These are phyloP conservation scores for Claviceps humidiphila DNA, from an alignment of 2,329 filamentous ascomycete genomes.

Conservation along the genomic window DNA sequence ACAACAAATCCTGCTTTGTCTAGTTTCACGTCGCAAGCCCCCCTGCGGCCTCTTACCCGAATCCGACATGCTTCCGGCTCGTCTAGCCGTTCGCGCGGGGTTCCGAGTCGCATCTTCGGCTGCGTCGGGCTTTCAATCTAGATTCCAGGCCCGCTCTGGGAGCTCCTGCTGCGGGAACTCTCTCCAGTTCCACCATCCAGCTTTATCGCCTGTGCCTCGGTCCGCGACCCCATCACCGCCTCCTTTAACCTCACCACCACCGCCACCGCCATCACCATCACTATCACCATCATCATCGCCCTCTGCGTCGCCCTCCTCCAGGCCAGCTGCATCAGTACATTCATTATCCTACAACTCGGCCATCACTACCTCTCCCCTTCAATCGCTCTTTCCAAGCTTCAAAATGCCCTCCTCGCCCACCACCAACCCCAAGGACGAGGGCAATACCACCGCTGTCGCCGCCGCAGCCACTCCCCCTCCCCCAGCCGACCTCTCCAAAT, in stretches of 20 bases:
- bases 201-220: background rate
- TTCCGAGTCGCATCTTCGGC: background rate
- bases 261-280: background rate
- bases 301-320: background rate
- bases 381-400: background rate
- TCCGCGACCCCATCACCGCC: background rate
- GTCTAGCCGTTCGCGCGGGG: background rate
- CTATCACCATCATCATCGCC: background rate
- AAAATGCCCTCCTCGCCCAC: slow-evolving; percentile 1
- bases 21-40: background rate
- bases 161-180: slow-evolving; percentile 4
- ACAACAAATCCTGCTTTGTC: background rate
- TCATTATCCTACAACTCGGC: background rate
- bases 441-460: too few relatives aligned
- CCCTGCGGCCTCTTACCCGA: background rate
- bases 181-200: background rate
- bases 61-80: slow-evolving; percentile 1
- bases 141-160: background rate
- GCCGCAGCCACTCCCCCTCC: background rate
- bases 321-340: background rate
- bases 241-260: background rate
- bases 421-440: background rate
- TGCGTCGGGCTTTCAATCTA: background rate
- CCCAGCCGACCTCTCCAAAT: slow-evolving; percentile 15
- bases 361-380: background rate